Base-by-base conservation (phyloP, 2,329 filamentous ascomycete species). In the Fusarium sp. region DNA sequence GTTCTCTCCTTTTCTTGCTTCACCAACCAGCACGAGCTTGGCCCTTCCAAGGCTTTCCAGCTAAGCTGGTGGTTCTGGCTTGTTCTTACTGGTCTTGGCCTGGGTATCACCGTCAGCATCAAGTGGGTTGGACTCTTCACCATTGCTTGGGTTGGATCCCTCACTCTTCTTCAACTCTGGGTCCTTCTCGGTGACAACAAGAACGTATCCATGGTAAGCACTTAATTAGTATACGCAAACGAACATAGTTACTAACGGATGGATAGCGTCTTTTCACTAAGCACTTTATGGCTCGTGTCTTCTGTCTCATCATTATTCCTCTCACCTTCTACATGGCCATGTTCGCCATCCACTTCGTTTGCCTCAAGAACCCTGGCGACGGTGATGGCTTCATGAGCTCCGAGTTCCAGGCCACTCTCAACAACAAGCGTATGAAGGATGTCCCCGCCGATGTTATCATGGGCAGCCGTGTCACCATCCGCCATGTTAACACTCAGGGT, bases 51-150 rank as follows among this genome's bases (percentile, higher is more conserved):
- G 83, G 95, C 96, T 25, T 99, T 99, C 84, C 87, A 91, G 74
- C 89, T 93, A 14, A 92, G 90, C 78, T 99, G 96, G 96, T 99
- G 96, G 96, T 98, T 98, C 85, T 99, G 96, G 95, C 88, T 99
- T 60, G 87, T 88, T 63, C 90, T 94, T 80, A 97, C 93, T 48
- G 96, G 96, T 76, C 84, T 99, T 46, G 93, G 92, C 41, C 87
- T 99, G 56, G 96, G 96, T 70, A 92, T 95, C 56, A 98, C 96
- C 12, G 90, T 92, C 70, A 98, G 95, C 84, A 95, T 98, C 79
- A 99, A 99, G 86, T 99, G 96, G 96, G 96, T 99, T 79, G 96
- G 96, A 56, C 87, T 99, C 58, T 98, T 99, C 86, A 99, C 96
- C 72, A 98, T 98, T 82, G 96, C 95, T 54, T 99, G 96, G 96